Evolutionary conservation across 1,139 yeast species (phyloP).

Genomic region (Zygoascus meyerae): DNA sequence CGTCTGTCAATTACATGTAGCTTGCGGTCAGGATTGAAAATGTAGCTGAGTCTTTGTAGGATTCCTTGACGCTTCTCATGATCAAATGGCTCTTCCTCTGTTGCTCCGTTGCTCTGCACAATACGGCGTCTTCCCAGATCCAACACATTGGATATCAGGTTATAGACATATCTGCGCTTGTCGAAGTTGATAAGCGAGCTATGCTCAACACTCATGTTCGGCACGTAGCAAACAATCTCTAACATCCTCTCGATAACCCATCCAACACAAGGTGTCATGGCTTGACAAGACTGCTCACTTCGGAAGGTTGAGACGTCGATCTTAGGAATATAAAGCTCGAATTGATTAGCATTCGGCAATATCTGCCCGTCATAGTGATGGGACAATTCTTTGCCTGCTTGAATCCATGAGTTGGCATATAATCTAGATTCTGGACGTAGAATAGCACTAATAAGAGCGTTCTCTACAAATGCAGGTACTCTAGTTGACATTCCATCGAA

Average conservation of each 20-base stretch:
- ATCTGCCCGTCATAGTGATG: slow-evolving; percentile 6
- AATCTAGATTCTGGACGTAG: slow-evolving; percentile 75
- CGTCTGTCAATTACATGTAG: slow-evolving; percentile 29
- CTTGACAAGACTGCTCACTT: slow-evolving; percentile 18
- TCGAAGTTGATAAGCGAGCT: slow-evolving; percentile 59
- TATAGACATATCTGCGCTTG: slow-evolving; percentile 58
- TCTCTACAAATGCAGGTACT: slow-evolving; percentile 82
- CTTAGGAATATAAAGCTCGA: slow-evolving; percentile 30
- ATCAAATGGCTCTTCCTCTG: background rate
- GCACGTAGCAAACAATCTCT: slow-evolving; percentile 62
- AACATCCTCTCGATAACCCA: slow-evolving; percentile 59
- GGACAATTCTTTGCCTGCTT: slow-evolving; percentile 41
- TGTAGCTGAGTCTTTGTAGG: slow-evolving; percentile 22
- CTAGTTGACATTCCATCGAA: slow-evolving; percentile 40
- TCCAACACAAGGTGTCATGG: slow-evolving; percentile 78
- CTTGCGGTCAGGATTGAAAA: slow-evolving; percentile 28
- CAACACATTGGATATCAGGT: slow-evolving; percentile 45
- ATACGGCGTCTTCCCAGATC: slow-evolving; percentile 32
- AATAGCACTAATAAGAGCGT: slow-evolving; percentile 70
- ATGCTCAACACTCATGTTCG: slow-evolving; percentile 58
- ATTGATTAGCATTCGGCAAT: slow-evolving; percentile 13
- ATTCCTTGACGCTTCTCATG: background rate
- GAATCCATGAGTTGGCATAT: slow-evolving; percentile 62
- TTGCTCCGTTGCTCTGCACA: slow-evolving; percentile 10
- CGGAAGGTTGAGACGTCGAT: slow-evolving; percentile 22